Percentiles rank a stretch among this genome's conserved stretches.
Evolutionary conservation across 148 eudicot species (phyloP).

Genomic region (Arbutus unedo): DNA sequence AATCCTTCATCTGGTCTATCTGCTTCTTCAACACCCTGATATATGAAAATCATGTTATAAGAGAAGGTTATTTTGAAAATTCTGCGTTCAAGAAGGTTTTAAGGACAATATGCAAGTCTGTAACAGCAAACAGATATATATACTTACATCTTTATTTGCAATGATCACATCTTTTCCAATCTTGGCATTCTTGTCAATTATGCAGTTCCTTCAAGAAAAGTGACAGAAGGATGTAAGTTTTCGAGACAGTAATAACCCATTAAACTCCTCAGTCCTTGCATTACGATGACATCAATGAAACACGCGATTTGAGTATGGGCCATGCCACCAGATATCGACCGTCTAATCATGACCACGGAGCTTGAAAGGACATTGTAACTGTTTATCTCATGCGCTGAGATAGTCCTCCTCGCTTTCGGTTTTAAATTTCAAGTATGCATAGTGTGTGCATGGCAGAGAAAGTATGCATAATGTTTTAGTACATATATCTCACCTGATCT

Average conservation of each 20-base stretch:
- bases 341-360: not conserved
- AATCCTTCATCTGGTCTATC: slow-evolving; percentile 79
- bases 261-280: not conserved
- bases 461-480: not conserved
- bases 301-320: not conserved
- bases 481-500: slow-evolving; percentile 47
- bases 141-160: slow-evolving; percentile 68
- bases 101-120: not conserved
- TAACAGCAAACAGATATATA: not conserved
- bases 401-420: not conserved
- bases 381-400: not conserved
- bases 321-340: too few species aligned
- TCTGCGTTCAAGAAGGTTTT: not conserved
- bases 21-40: slow-evolving; percentile 79
- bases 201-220: slow-evolving; percentile 64
- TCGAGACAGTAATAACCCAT: not conserved
- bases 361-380: not conserved
- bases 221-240: not conserved
- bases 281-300: not conserved
- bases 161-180: slow-evolving; percentile 80
- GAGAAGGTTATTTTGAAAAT: not conserved
- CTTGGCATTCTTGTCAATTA: slow-evolving; percentile 97
- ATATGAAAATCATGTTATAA: not conserved
- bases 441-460: not conserved
- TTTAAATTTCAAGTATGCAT: not conserved